phyloP scores from a whole-genome alignment of 805 yeast genomes.

The Candida boleticola region DNA sequence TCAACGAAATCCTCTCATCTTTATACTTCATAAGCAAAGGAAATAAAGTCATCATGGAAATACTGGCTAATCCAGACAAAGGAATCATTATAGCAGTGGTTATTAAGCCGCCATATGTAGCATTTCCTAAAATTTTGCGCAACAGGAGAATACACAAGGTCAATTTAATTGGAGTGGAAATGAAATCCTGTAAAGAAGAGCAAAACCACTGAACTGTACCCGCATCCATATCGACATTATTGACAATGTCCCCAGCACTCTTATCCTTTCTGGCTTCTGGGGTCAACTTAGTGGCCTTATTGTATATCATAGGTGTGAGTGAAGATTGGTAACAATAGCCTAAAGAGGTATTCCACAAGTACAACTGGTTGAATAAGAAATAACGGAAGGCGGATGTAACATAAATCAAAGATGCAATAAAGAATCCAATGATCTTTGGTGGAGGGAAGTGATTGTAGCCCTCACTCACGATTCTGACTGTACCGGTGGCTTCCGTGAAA shows the following conservation, averaged over 20 bases:
- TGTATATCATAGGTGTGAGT: constrained; percentile 14
- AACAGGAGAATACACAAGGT: constrained; percentile 6
- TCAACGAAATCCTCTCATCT: constrained; percentile 25
- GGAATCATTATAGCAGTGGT: constrained; percentile 24
- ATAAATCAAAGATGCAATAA: constrained; percentile 15
- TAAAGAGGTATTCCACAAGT: constrained; percentile 5
- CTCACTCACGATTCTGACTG: constrained; percentile 5
- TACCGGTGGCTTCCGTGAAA: constrained; percentile 10
- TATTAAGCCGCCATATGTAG: constrained; percentile 25
- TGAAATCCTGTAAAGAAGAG: constrained; percentile 11
- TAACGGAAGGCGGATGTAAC: constrained; percentile 12
- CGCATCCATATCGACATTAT: constrained; percentile 16
- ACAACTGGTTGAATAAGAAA: constrained; percentile 12
- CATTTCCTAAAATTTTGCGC: constrained; percentile 9
- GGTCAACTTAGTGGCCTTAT: constrained; percentile 16
- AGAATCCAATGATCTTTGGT: constrained; percentile 15
- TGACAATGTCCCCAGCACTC: constrained; percentile 20
- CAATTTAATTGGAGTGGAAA: constrained; percentile 14
- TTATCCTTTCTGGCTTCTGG: constrained; percentile 18
- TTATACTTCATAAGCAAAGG: constrained; percentile 21
- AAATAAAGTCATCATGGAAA: constrained; percentile 16
- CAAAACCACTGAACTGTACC: constrained; percentile 11
- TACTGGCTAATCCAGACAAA: constrained; percentile 17
- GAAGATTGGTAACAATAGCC: constrained; percentile 11
- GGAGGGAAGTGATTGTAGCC: constrained; percentile 9